Evolutionary conservation across 139 green algal species (phyloP), one percentile per base, ranked within the genome.

Genomic region (Tetradesmus obliquus): DNA sequence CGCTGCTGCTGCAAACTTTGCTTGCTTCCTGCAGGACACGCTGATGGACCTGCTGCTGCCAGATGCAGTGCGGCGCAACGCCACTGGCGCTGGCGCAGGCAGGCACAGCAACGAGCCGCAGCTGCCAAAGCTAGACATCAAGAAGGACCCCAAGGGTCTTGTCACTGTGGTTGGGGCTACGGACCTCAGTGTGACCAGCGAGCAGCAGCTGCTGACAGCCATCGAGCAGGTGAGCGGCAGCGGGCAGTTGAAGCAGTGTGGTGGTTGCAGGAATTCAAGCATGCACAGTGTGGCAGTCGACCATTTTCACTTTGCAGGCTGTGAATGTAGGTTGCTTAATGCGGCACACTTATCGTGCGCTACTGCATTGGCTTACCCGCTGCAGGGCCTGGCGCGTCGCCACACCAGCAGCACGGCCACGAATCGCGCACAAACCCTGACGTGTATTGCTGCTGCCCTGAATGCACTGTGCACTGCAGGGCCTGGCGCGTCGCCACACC

Each of bases 111-210:
- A 58, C 2, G 32, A 80, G 22, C 84, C 82, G n/a, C 92, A 93
- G 51, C 24, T 69, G 45, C 94, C 95, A 19, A 98, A 97, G 94
- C 96, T 99, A 55, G 98, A 99, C 84, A 99, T 99, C 94, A 99
- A 99, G 96, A 99, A 98, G 93, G 98, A 99, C 92, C 86, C 94
- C 79, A 99, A 98, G 94, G 98, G 98, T 89, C 96, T 99, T 95
- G 98, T 99, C 3, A 96, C 94, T 2, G 97, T 99, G 22, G 92
- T 96, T 6, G 98, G 98, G 4, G 97, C 98, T 3, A 98, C 95
- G 1, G 32, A 97, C 0, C 89, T 99, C 15, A 93, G 96, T 79
- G 94, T 92, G 13, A 93, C 79, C 0, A 91, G 81, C n/a, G 84
- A 66, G 57, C 22, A 94, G 60, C 88, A 94, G 71, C 72, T 92